Conservation (phyloP, 306 rosid genomes). For the Geum urbanum region DNA sequence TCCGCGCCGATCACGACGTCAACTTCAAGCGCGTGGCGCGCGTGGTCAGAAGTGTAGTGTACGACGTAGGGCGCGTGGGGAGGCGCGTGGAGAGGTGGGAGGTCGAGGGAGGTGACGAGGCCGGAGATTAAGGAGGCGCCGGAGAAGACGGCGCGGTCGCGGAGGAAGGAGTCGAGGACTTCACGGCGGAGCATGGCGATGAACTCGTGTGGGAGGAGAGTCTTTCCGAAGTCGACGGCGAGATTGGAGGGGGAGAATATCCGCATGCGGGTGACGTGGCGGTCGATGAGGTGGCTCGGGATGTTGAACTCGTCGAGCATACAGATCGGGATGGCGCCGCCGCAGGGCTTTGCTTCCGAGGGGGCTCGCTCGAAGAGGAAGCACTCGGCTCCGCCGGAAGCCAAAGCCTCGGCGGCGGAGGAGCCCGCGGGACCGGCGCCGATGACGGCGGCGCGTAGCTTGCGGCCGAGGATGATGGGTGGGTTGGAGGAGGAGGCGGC, state of each 20-base stretch:
- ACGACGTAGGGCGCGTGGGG: slow-evolving; percentile 46
- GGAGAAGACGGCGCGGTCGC: slow-evolving; percentile 59
- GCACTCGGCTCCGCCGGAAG: slow-evolving; percentile 71
- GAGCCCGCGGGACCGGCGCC: slow-evolving; percentile 95
- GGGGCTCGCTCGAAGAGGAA: slow-evolving; percentile 74
- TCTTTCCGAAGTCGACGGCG: slow-evolving; percentile 80
- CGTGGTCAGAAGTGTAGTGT: slow-evolving; percentile 44
- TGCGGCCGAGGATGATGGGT: slow-evolving; percentile 54
- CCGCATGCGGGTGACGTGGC: slow-evolving; percentile 65
- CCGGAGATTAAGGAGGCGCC: slow-evolving; percentile 60
- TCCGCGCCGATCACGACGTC: slow-evolving; percentile 87
- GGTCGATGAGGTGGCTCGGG: slow-evolving; percentile 70
- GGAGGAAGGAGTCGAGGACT: slow-evolving; percentile 79
- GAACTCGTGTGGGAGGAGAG: slow-evolving; percentile 65
- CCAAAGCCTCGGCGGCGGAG: slow-evolving; percentile 84
- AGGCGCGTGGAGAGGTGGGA: slow-evolving; percentile 33
- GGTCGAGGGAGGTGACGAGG: slow-evolving; percentile 54
- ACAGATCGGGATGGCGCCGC: slow-evolving; percentile 94
- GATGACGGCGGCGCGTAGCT: slow-evolving; percentile 81
- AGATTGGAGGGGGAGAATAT: slow-evolving; percentile 88
- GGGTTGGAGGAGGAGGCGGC: slow-evolving; percentile 40
- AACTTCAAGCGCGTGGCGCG: slow-evolving; percentile 42
- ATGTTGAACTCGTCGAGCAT: slow-evolving; percentile 86
- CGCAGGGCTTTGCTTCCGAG: slow-evolving; percentile 77
- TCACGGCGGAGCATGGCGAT: slow-evolving; percentile 94